Conservation (phyloP, 2,329 filamentous ascomycete species). For the Shiraia sp. region DNA sequence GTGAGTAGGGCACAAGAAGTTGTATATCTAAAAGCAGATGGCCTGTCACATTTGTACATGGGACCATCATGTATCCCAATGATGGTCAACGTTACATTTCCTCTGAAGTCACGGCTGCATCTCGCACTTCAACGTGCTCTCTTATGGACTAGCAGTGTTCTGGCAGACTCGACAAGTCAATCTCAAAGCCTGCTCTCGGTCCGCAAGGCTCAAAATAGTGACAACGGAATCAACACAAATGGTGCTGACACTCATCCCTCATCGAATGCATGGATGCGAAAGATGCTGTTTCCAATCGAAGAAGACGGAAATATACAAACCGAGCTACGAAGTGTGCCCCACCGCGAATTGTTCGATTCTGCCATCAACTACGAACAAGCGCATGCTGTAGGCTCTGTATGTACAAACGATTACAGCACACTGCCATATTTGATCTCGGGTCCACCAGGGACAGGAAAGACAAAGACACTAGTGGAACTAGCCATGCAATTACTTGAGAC, state of each 20-base stretch:
- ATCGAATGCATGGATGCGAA: constrained; percentile 36
- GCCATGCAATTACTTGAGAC: constrained; percentile 40
- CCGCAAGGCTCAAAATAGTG: neutral
- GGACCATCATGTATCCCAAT: constrained; percentile 9
- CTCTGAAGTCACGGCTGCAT: constrained; percentile 17
- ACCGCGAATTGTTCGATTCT: constrained; percentile 44
- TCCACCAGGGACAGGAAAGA: constrained; percentile 58
- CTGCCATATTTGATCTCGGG: constrained; percentile 55
- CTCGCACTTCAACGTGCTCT: constrained; percentile 12
- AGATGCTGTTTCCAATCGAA: constrained; percentile 51
- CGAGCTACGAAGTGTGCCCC: constrained; percentile 40
- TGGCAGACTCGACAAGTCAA: constrained; percentile 1
- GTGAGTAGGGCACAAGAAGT: constrained; percentile 28
- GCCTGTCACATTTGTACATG: constrained; percentile 5
- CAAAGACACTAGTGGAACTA: constrained; percentile 55
- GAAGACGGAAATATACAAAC: constrained; percentile 45
- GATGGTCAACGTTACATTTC: constrained; percentile 29
- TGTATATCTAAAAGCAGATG: constrained; percentile 25
- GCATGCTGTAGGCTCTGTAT: constrained; percentile 50
- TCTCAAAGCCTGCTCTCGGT: neutral
- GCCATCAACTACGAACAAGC: constrained; percentile 54
- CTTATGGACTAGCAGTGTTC: constrained; percentile 6
- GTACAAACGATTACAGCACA: constrained; percentile 47
- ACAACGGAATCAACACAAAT: neutral
- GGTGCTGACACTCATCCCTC: no score